Evolutionary conservation across 768 basidiomycete species (phyloP).

Genomic region (Phylloporus sp.): DNA sequence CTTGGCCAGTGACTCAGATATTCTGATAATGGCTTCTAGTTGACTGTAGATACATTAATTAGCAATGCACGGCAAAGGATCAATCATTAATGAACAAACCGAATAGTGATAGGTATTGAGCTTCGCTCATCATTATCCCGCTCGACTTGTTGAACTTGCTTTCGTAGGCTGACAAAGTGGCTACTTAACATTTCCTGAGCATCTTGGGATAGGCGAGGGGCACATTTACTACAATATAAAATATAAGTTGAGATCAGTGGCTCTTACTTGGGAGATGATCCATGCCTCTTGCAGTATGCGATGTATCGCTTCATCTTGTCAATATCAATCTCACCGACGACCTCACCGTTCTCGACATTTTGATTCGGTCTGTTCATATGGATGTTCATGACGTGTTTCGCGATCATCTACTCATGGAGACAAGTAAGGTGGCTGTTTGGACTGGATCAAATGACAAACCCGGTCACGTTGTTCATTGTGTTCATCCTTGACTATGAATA

Average conservation of each 20-base stretch:
- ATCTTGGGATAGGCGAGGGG: slow-evolving; percentile 87
- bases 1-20: slow-evolving; percentile 95
- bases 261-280: background rate
- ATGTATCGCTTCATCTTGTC: slow-evolving; percentile 99
- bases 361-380: slow-evolving; percentile 91
- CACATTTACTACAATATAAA: slow-evolving; percentile 70
- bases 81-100: slow-evolving; percentile 46
- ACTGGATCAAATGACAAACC: slow-evolving; percentile 39
- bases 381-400: slow-evolving; percentile 96
- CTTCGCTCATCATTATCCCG: slow-evolving; percentile 95
- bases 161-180: slow-evolving; percentile 88
- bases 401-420: slow-evolving; percentile 65
- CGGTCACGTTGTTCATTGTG: slow-evolving; percentile 92
- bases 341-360: slow-evolving; percentile 54
- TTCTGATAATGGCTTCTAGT: slow-evolving; percentile 97
- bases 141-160: slow-evolving; percentile 94
- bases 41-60: slow-evolving; percentile 44
- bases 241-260: background rate
- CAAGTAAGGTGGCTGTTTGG: background rate
- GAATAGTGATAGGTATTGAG: slow-evolving; percentile 96
- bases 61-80: background rate
- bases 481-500: slow-evolving; percentile 97
- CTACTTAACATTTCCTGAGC: slow-evolving; percentile 95
- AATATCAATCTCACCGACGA: slow-evolving; percentile 84
- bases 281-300: slow-evolving; percentile 90